phyloP scores from a whole-genome alignment of 2,329 filamentous ascomycete genomes.

The Gliomastix tumulicola region DNA sequence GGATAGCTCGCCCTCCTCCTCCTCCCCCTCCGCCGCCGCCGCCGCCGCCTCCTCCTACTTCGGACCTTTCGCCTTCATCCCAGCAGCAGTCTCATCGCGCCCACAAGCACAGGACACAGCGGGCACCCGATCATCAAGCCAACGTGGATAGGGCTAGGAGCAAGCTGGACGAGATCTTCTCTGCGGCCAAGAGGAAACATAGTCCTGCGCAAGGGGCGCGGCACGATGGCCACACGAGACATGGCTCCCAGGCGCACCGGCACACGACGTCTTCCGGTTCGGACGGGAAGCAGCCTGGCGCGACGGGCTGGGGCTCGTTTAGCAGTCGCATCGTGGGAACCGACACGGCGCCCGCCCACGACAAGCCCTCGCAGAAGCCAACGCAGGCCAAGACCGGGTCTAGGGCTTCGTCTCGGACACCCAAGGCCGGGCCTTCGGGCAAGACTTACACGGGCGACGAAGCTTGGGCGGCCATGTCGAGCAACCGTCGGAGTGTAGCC shows the following conservation, averaged over 20 bases:
- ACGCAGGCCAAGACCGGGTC: background rate
- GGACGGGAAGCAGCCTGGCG: background rate
- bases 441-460: background rate
- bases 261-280: background rate
- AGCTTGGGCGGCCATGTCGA: background rate
- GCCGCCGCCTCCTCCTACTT: too few relatives aligned
- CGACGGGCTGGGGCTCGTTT: constrained; percentile 3
- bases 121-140: background rate
- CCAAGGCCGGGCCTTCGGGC: background rate
- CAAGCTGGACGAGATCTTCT: background rate
- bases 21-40: background rate
- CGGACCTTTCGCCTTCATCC: too few relatives aligned
- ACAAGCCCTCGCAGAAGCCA: background rate
- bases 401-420: background rate
- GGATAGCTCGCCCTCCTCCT: constrained; percentile 19
- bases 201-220: constrained; percentile 4
- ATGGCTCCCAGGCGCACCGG: constrained; percentile 2
- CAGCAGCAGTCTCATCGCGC: too few relatives aligned
- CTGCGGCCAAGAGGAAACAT: background rate
- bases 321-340: constrained; percentile 1
- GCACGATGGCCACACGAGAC: too few relatives aligned
- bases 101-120: background rate
- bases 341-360: background rate
- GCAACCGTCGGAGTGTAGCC: background rate
- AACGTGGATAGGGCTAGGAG: constrained; percentile 1